Base-by-base conservation (phyloP, 129 eudicot genomes). In the Glebionis coronaria region DNA sequence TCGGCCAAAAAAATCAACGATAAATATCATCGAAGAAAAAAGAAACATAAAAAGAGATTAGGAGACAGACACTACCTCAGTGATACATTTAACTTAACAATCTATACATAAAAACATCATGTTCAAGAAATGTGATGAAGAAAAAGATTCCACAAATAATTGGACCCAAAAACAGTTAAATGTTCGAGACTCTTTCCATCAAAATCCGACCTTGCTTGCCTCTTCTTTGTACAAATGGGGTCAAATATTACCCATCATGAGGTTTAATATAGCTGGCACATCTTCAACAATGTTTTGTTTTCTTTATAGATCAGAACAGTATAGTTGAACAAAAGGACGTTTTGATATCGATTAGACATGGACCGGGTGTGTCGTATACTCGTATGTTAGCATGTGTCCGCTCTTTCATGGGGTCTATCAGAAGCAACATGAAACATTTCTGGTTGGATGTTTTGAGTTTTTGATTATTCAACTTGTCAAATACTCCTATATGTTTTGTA, bases 161-260 rank as follows among this genome's bases (percentile, higher is more conserved):
- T 73, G 57, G 69, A 52, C 71, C 71, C 46, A 23, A 53, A 73
- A 42, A 73, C 19, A 63, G 56, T 63, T 71, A 40, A n/a, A 63
- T 73, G 77, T 63, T 73, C 2, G 55, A 53, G 53, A 73, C 56
- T 19, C 47, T 63, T 54, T 73, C 31, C 56, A 73, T 63, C 47
- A 42, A 63, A 45, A 18, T 21, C 64, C 63, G 63, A 44, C 45
- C 10, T 55, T 69, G 25, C 64, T 68, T 35, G 42, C 12, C 56
- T 40, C 52, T 68, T 68, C 23, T 67, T 57, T 31, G 73, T 74
- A 67, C 79, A 74, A 12, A 73, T 74, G 67, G 79, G 79, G 79
- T 67, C 67, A 45, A 74, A 14, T 44, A 28, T 65, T 67, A 62
- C 63, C 69, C 45, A 18, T 31, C 19, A 69, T 69, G 57, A 70